Evolutionary conservation across 2,329 filamentous ascomycete genomes (phyloP), one percentile per base, ranked within the genome.

Genomic region (Colletotrichum echinochloae): DNA sequence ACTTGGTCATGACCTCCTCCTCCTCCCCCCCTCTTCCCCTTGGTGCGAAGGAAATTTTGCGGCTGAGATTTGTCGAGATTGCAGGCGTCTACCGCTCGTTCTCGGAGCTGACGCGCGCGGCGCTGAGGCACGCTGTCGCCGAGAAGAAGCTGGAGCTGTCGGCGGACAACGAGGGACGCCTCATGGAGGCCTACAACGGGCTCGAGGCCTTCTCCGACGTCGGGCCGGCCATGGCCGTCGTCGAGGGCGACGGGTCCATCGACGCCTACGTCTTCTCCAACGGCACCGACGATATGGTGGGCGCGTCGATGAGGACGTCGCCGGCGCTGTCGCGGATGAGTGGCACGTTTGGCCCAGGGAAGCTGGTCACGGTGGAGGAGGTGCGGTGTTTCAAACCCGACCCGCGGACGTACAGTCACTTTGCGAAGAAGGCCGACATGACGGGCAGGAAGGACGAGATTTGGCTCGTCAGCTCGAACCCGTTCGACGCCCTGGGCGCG

Each of bases 391-490:
- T 88, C 80, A 94, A 95, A 78, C 92, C 92, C 0, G 84, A 88
- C 48, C 86, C 83, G 1, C 85, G 84, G 60, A 84, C 87, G 2
- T 94, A 94, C 75, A 73, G 82, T n/a, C 83, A 91, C 76, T 80
- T 93, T 30, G 83, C 87, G 1, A 73, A 83, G 72, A 81, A 82
- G 44, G 82, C 85, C 2, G 86, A 85, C 3, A 86, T 85, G 74
- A 74, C 80, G 48, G 80, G 78, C 0, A 75, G 83, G 23, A 81
- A 84, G 73, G 80, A 77, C 1, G 81, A 86, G 33, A 83, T 94
- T 18, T 94, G 91, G 90, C 79, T 94, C 9, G 85, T 95, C 7
- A 92, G 87, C 73, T 88, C 88, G 1, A 94, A 94, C 76, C 89
- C 92, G 2, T 94, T 94, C 77, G 92, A 94, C 77, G 82, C 92